A percentile compares a stretch with the other conserved stretches of the same genome.
phyloP scores from a whole-genome alignment of 1,284 basidiomycete genomes.

The Boletus subluridellus region DNA sequence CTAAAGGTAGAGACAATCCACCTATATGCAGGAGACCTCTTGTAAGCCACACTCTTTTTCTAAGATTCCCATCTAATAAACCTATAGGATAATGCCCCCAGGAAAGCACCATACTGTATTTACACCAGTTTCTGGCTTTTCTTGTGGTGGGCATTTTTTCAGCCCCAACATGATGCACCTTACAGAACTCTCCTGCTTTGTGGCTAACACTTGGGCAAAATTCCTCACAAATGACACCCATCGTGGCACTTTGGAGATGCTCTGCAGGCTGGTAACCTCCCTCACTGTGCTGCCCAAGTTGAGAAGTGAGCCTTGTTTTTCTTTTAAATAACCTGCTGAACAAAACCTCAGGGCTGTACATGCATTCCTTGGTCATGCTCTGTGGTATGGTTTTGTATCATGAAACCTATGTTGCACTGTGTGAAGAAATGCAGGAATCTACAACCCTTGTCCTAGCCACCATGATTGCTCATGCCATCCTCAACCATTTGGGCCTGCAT shows the following conservation, averaged over 20 bases:
- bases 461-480: too few relatives aligned
- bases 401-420: too few relatives aligned
- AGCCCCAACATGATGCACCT: not conserved
- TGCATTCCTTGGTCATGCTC: not conserved
- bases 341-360: not conserved
- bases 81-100: not conserved
- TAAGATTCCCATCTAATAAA: not conserved
- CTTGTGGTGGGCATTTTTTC: not conserved
- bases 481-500: too few relatives aligned
- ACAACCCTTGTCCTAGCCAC: too few relatives aligned
- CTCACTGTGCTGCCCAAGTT: not conserved
- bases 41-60: not conserved
- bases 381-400: too few relatives aligned
- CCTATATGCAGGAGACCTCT: not conserved
- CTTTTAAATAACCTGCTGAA: not conserved
- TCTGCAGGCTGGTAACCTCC: not conserved
- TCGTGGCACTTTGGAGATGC: not conserved
- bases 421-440: too few relatives aligned
- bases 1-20: not conserved
- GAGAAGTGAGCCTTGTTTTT: not conserved
- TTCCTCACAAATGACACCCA: not conserved
- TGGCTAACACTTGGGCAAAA: not conserved
- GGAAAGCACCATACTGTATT: not conserved
- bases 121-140: not conserved
- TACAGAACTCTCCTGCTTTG: not conserved